Base-by-base conservation (phyloP, 2,329 filamentous ascomycete species). In the Aureobasidium melanogenum region DNA sequence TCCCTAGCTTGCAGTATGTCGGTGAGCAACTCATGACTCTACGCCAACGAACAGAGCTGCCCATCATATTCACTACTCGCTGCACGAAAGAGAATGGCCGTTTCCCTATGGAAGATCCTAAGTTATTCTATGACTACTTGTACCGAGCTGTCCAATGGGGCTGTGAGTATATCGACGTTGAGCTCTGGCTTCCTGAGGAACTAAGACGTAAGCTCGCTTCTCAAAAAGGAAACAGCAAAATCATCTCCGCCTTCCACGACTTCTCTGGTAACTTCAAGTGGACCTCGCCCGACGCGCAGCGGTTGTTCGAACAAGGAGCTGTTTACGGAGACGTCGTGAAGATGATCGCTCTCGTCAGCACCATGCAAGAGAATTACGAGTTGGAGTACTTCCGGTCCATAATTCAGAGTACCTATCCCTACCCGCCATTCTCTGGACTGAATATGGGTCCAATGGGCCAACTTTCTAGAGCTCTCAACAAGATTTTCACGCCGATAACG, bases 231-330 rank as follows among this genome's bases (percentile, higher is more conserved):
- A 88, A 85, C 73, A 93, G 88, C 69, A 88, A 87, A 66, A 91
- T 96, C 73, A 91, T 95, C 78, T 93, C 89, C n/a, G 90, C 91
- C 14, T 94, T 93, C 69, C 91, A 95, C 72, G 90, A 94, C 75
- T 93, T 93, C 69, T 91, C 89, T 0, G 88, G 89, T 1, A 86
- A 80, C 0, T 93, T 93, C 79, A 89, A 87, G 68, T 95, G 90
- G 90, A 87, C 88, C 0, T 89, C 88, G 0, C 75, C 82, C 7
- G 82, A 88, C 66, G 89, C 89, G 1, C 84, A 88, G 68, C 77
- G 82, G 12, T 81, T 93, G 4, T 95, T 92, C 67, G 78, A 84
- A 63, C 82, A 86, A 66, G 89, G 88, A 9, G 83, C 83, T 50
- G 83, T 84, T 62, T 91, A 91, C 66, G 88, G 88, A 50, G 89